A percentile compares a stretch with the other conserved stretches of the same genome.
Evolutionary conservation across 176 grass and related monocot genomes (phyloP).

Genomic region (Areca catechu): DNA sequence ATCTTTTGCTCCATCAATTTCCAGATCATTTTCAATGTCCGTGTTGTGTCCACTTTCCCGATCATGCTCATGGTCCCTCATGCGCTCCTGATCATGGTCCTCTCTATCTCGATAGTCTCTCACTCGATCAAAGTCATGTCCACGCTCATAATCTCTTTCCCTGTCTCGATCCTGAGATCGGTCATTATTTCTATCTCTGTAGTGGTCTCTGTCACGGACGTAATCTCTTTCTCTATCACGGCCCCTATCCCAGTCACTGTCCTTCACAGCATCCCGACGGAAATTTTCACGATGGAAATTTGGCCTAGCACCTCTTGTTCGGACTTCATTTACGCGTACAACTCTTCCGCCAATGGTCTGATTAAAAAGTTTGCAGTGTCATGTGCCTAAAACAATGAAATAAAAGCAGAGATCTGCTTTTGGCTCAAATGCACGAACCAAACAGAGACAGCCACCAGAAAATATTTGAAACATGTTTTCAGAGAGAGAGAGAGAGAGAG

Average conservation of each 20-base stretch:
- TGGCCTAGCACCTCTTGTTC: constrained; percentile 49
- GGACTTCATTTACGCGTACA: constrained; percentile 82
- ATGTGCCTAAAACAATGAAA: constrained; percentile 1
- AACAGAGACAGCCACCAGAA: too few relatives aligned
- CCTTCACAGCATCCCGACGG: constrained; percentile 50
- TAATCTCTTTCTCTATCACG: constrained; percentile 67
- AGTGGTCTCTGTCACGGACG: constrained; percentile 46
- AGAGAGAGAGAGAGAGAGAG: not conserved
- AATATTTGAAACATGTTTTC: too few relatives aligned
- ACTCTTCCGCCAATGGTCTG: constrained; percentile 59
- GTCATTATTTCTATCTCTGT: constrained; percentile 53
- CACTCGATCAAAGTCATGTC: constrained; percentile 40
- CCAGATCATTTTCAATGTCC: constrained; percentile 52
- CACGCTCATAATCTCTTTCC: constrained; percentile 55
- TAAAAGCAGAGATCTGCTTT: not conserved
- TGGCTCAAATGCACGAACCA: too few relatives aligned
- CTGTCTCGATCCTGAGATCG: constrained; percentile 51
- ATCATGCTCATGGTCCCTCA: constrained; percentile 38
- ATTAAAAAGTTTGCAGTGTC: constrained; percentile 14
- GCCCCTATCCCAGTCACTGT: constrained; percentile 46
- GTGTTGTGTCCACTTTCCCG: constrained; percentile 26
- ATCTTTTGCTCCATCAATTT: constrained; percentile 35
- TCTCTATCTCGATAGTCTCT: constrained; percentile 52
- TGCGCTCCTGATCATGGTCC: constrained; percentile 34
- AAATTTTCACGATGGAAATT: constrained; percentile 59